phyloP scores from a whole-genome alignment of 139 green algal species.

The Cymbomonas tetramitiformis region DNA sequence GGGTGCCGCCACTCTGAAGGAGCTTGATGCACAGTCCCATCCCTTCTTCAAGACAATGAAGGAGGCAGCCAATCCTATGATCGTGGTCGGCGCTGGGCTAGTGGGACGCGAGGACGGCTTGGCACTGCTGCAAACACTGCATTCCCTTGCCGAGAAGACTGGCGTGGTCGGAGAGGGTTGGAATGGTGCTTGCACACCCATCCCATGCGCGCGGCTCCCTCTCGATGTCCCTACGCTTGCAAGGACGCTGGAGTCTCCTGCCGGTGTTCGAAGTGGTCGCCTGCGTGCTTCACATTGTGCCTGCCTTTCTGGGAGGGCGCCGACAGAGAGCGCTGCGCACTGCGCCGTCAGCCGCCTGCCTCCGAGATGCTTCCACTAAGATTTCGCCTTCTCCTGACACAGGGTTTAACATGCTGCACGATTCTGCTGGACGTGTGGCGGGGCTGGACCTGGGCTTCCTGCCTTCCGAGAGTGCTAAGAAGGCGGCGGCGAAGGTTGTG shows the following conservation, averaged over 20 bases:
- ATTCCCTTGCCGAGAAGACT: constrained; percentile 42
- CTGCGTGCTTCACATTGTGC: too few species aligned
- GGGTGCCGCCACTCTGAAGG: constrained; percentile 42
- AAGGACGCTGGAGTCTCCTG: too few species aligned
- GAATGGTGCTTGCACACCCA: too few species aligned
- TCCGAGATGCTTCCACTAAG: too few species aligned
- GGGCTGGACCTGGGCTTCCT: constrained; percentile 89
- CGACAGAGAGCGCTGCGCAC: too few species aligned
- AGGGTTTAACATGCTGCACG: constrained; percentile 92
- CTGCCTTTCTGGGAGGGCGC: too few species aligned
- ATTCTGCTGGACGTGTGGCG: constrained; percentile 64
- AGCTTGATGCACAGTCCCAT: constrained; percentile 35
- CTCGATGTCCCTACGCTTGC: too few species aligned
- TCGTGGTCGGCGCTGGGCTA: constrained; percentile 80
- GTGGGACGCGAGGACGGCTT: constrained; percentile 57
- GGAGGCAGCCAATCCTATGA: constrained; percentile 49
- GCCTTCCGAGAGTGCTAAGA: constrained; percentile 34
- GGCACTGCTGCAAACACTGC: constrained; percentile 52
- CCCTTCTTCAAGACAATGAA: constrained; percentile 54
- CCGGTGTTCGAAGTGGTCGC: too few species aligned
- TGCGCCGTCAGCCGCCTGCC: too few species aligned
- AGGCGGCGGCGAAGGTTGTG: constrained; percentile 54
- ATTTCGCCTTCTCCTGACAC: too few species aligned
- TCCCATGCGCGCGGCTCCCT: too few species aligned
- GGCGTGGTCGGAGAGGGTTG: constrained; percentile 31